Conservation (phyloP, 768 basidiomycete genomes). For the Dendrothele bispora region DNA sequence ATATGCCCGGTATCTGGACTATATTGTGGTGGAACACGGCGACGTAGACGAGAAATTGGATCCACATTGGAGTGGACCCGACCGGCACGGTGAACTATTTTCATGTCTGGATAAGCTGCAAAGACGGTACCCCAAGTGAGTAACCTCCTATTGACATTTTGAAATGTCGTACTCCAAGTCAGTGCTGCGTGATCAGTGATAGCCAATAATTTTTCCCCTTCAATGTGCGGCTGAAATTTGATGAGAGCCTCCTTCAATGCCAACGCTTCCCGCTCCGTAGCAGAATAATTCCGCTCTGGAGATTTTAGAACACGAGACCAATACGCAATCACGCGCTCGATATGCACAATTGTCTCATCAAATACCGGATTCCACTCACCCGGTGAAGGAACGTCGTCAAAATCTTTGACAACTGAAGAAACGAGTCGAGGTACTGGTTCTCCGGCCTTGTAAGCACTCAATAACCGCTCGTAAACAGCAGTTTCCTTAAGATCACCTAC, state of each 20-base stretch:
- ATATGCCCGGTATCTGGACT: background rate
- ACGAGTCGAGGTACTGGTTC: constrained; percentile 15
- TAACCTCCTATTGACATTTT: constrained; percentile 17
- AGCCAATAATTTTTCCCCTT: no score
- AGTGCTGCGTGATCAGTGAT: no score
- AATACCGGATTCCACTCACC: constrained; percentile 1
- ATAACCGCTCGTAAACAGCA: background rate
- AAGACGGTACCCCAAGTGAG: no score
- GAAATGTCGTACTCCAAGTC: constrained; percentile 9
- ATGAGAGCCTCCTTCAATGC: constrained; percentile 21
- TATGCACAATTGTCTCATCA: constrained; percentile 20
- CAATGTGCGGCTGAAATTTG: no score
- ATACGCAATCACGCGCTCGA: no score
- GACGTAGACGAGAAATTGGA: background rate
- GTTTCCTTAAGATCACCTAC: constrained; percentile 11
- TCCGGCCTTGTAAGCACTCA: constrained; percentile 4
- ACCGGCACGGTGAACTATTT: no score
- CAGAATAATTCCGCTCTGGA: no score
- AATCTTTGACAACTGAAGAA: no score
- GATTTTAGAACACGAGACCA: no score
- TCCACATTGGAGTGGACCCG: no score
- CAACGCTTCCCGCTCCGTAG: no score
- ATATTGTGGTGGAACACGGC: background rate
- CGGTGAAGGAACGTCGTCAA: constrained; percentile 1
- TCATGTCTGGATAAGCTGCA: no score